phyloP scores from a whole-genome alignment of 1,284 basidiomycete genomes.

The Ustilago hordei region DNA sequence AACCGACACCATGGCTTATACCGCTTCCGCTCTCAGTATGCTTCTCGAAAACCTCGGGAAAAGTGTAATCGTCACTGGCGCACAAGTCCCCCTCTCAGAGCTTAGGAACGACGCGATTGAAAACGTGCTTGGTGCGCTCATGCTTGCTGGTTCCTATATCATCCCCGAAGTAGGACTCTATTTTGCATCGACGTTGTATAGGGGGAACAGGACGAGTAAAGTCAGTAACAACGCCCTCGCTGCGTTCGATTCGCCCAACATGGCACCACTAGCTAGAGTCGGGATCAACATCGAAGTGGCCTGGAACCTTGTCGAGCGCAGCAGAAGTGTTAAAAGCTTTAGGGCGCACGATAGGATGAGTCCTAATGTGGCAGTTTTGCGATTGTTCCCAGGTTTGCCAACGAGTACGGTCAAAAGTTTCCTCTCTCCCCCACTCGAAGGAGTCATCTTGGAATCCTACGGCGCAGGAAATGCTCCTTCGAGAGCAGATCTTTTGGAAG shows the following conservation, averaged over 20 bases:
- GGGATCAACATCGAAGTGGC: constrained; percentile 80
- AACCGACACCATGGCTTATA: constrained; percentile 74
- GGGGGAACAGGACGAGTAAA: constrained; percentile 84
- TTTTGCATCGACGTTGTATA: constrained; percentile 87
- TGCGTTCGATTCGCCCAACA: constrained; percentile 88
- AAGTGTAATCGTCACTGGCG: constrained; percentile 86
- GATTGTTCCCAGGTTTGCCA: constrained; percentile 85
- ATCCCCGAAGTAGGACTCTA: constrained; percentile 84
- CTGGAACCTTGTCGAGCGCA: constrained; percentile 73
- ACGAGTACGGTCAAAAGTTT: constrained; percentile 60
- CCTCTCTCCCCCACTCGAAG: constrained; percentile 60
- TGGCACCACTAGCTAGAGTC: constrained; percentile 83
- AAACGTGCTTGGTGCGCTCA: constrained; percentile 79
- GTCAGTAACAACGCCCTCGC: constrained; percentile 85
- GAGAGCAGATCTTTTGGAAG: constrained; percentile 71
- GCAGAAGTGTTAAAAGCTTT: constrained; percentile 81
- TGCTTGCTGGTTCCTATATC: constrained; percentile 87
- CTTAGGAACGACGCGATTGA: constrained; percentile 80
- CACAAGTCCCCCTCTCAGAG: constrained; percentile 89
- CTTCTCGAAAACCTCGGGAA: constrained; percentile 90
- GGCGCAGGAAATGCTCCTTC: constrained; percentile 78
- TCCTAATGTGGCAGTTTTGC: constrained; percentile 67
- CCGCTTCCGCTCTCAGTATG: constrained; percentile 74
- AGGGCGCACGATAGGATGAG: constrained; percentile 77
- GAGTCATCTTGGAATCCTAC: constrained; percentile 86